Percentiles rank a stretch among this genome's conserved stretches.
Evolutionary conservation across 1,139 yeast species (phyloP).

Genomic region (Blastobotrys indianensis): DNA sequence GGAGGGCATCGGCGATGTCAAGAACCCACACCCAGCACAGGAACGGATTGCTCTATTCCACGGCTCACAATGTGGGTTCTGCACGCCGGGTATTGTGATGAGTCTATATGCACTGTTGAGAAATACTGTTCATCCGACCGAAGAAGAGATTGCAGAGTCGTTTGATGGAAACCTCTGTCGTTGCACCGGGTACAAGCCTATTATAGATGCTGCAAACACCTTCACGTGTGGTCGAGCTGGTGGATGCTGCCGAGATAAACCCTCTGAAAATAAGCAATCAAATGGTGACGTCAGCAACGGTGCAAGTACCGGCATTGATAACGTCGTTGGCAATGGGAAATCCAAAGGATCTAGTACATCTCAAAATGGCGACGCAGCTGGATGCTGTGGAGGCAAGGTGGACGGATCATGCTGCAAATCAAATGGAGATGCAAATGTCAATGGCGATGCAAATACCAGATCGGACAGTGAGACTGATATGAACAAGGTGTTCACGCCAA

Average conservation of each 20-base stretch:
- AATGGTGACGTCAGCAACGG: constrained; percentile 5
- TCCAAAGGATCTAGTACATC: too few species aligned
- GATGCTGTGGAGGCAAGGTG: neutral
- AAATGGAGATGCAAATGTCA: constrained; percentile 21
- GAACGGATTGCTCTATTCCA: constrained; percentile 43
- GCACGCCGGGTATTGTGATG: constrained; percentile 48
- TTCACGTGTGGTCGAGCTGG: constrained; percentile 30
- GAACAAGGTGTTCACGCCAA: constrained; percentile 23
- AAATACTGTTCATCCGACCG: constrained; percentile 36
- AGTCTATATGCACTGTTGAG: constrained; percentile 39
- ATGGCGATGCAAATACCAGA: constrained; percentile 24
- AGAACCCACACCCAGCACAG: constrained; percentile 41
- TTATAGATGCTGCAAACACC: constrained; percentile 41
- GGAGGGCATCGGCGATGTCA: constrained; percentile 39
- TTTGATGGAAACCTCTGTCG: constrained; percentile 44
- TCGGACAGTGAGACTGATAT: constrained; percentile 12
- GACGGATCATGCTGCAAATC: constrained; percentile 18
- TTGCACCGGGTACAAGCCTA: constrained; percentile 45
- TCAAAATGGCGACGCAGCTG: constrained; percentile 3
- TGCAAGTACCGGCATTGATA: neutral
- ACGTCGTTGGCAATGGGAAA: neutral
- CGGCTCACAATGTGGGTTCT: constrained; percentile 47
- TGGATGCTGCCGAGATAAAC: constrained; percentile 25
- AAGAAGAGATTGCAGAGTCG: constrained; percentile 39
- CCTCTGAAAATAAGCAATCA: constrained; percentile 7